Base-by-base conservation (phyloP, 768 basidiomycete species). In the Rhizopogon salebrosus region DNA sequence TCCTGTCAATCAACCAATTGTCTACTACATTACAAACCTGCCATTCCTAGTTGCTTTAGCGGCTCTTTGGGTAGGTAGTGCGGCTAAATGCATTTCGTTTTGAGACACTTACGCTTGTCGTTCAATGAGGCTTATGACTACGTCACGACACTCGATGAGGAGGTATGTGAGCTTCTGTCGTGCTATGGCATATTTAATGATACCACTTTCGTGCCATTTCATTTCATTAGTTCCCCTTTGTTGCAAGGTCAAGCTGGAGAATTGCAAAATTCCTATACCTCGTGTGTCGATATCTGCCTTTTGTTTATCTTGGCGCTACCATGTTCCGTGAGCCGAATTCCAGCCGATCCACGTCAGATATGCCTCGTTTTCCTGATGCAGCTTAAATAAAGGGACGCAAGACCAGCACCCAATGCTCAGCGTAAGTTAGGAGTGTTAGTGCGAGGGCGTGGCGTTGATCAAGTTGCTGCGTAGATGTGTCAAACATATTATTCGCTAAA, bases 311-410 rank as follows among this genome's bases (percentile, higher is more conserved):
- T 16, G 14, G 20, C 5, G 31, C 11, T 14, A 22, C 31, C 8
- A 22, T 27, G 4, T 20, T 22, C 13, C 50, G 50, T 51, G 35
- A 51, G 50, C 48, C 20, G 8, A 18, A n/a, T 7, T 8, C 4
- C 5, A 9, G 3, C 6, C 16, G 11, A 13, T 43, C 11, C 23
- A 16, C 23, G 10, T 20, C 16, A 9, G 20, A 29, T 27, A 4
- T 20, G 9, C 41, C 41, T 24, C 18, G 10, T 46, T 48, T 45
- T 7, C 35, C 45, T 31, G 31, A 34, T 9, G 20, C 22, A 13
- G 4, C 22, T 31, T 2, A 9, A 3, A 46, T 34, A 7, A 23
- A 46, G 83, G 50, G 77, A 3, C 31, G 3, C 22, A 34, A 6
- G 31, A 34, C 6, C 55, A 2, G 4, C 2, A 46, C 6, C 45